A percentile compares a stretch with the other conserved stretches of the same genome.
Evolutionary conservation across 805 yeast species (phyloP).

Genomic region (Saccharomyces cerevisiae): DNA sequence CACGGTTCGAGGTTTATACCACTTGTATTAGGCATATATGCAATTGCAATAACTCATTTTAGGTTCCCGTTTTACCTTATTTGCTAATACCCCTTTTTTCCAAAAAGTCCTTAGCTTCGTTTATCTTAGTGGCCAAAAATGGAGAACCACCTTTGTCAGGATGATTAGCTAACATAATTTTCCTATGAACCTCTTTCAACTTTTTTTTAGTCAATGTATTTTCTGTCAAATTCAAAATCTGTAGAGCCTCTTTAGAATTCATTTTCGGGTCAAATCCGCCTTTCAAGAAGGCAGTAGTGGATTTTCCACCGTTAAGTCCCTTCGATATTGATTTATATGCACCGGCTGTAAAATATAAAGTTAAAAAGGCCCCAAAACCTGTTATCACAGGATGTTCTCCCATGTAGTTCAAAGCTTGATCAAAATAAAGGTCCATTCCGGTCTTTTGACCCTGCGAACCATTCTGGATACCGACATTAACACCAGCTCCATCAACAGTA

Average conservation of each 20-base stretch:
- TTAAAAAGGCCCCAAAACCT: constrained; percentile 58
- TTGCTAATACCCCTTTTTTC: constrained; percentile 27
- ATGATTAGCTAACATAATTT: constrained; percentile 83
- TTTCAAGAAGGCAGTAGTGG: constrained; percentile 42
- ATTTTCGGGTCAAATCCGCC: constrained; percentile 93
- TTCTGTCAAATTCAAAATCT: constrained; percentile 69
- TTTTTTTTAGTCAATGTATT: constrained; percentile 51
- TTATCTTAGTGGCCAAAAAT: constrained; percentile 81
- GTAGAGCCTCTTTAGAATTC: constrained; percentile 82
- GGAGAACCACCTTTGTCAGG: constrained; percentile 95
- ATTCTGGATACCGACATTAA: background rate
- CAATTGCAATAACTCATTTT: background rate
- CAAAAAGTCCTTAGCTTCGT: constrained; percentile 68
- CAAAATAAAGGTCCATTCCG: constrained; percentile 54
- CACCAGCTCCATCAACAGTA: background rate
- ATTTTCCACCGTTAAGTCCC: constrained; percentile 50
- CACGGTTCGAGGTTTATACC: background rate
- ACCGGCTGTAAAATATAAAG: constrained; percentile 60
- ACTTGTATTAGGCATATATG: background rate
- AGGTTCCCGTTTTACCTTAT: background rate
- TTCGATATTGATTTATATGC: constrained; percentile 41
- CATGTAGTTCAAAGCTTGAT: constrained; percentile 48
- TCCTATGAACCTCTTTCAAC: constrained; percentile 78
- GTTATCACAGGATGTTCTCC: constrained; percentile 72
- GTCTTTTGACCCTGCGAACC: constrained; percentile 20